These are phyloP conservation scores for Trichocladium uniseriatum DNA, from an alignment of 495 filamentous ascomycete genomes.

Conservation along the genomic window DNA sequence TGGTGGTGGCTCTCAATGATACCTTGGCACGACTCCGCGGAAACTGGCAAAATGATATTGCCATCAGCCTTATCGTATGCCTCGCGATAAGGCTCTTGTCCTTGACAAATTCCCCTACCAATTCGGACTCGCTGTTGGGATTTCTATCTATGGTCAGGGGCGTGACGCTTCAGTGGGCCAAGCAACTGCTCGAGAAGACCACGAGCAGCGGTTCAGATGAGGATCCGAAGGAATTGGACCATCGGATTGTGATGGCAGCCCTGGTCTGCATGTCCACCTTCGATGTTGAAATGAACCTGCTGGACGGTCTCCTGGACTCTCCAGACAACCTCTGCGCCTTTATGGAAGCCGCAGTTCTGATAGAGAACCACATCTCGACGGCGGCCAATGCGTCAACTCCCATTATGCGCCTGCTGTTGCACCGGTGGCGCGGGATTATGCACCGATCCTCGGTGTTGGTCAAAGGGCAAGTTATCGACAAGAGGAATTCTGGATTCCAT, in stretches of 20 bases:
- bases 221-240: neutral
- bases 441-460: neutral
- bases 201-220: neutral
- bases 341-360: constrained; percentile 6
- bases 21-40: constrained; percentile 7
- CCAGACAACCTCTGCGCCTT: neutral
- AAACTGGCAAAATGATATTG: constrained; percentile 18
- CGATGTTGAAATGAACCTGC: neutral
- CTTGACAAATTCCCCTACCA: neutral
- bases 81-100: constrained; percentile 13
- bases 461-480: neutral
- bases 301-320: neutral
- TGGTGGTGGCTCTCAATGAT: neutral
- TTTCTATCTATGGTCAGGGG: constrained; percentile 5
- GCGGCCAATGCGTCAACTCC: neutral
- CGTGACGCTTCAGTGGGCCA: constrained; percentile 12
- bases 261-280: constrained; percentile 12
- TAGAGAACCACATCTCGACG: constrained; percentile 3
- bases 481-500: constrained; percentile 3
- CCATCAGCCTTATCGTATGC: constrained; percentile 11
- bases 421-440: constrained; percentile 9
- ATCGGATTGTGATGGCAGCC: constrained; percentile 3
- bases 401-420: neutral
- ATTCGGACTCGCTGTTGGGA: neutral
- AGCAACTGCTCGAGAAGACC: neutral